A percentile compares a stretch with the other conserved stretches of the same genome.
phyloP scores from a whole-genome alignment of 164 flowering plant species.

The Berberis thunbergii region DNA sequence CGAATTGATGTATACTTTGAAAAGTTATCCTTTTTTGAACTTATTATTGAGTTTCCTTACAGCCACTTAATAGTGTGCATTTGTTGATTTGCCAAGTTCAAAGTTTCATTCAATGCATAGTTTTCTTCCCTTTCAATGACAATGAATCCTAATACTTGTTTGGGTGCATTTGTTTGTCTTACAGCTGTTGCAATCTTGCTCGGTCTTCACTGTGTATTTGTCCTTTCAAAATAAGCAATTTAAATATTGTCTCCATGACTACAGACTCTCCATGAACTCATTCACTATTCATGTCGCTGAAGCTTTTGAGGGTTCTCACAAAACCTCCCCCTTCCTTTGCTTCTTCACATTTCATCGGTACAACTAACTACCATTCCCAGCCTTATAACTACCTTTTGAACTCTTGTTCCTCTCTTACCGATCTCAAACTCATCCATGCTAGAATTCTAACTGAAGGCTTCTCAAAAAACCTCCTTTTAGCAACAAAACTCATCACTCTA shows the following conservation, averaged over 20 bases:
- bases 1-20: no score
- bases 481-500: constrained; percentile 19
- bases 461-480: constrained; percentile 14
- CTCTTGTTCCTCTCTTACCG: constrained; percentile 19
- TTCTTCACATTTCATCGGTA: neutral
- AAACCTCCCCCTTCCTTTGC: neutral
- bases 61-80: no score
- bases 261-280: neutral
- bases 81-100: no score
- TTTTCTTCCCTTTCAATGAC: no score
- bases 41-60: no score
- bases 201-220: no score
- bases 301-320: neutral
- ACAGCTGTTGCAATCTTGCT: no score
- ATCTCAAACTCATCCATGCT: constrained; percentile 20
- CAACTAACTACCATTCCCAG: constrained; percentile 11
- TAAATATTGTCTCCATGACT: neutral
- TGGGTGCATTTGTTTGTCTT: no score
- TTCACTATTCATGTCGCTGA: neutral
- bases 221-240: neutral
- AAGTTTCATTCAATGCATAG: no score
- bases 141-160: no score
- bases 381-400: constrained; percentile 19
- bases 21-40: no score
- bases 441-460: constrained; percentile 20